These are phyloP conservation scores for Multifurca ochricompacta DNA, from an alignment of 768 basidiomycete genomes.

Conservation along the genomic window DNA sequence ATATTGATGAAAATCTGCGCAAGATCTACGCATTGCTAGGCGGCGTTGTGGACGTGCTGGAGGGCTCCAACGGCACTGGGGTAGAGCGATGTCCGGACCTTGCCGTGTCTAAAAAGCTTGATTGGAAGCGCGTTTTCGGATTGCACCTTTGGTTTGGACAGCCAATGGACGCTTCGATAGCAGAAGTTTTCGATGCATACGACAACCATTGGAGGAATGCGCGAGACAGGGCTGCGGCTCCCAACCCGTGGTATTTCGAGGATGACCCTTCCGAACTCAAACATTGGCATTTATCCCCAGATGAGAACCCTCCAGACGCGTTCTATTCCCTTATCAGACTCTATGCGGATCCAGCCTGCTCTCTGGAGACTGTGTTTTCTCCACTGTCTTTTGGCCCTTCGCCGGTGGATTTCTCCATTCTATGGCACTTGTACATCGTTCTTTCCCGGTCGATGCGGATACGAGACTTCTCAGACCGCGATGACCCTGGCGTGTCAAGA, in stretches of 20 bases:
- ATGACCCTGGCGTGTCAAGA: constrained; percentile 34
- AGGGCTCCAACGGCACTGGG: constrained; percentile 45
- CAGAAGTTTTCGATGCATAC: constrained; percentile 61
- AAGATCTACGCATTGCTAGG: constrained; percentile 80
- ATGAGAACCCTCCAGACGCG: constrained; percentile 53
- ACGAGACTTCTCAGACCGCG: constrained; percentile 84
- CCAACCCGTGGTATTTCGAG: constrained; percentile 53
- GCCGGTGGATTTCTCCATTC: constrained; percentile 71
- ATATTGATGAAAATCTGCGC: constrained; percentile 59
- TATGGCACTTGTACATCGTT: constrained; percentile 91
- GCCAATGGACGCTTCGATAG: constrained; percentile 60
- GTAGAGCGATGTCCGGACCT: constrained; percentile 48
- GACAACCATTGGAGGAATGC: constrained; percentile 35
- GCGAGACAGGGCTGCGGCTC: constrained; percentile 39
- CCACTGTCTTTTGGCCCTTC: constrained; percentile 70
- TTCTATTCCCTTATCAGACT: constrained; percentile 78
- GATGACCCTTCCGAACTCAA: constrained; percentile 20
- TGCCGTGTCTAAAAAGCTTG: constrained; percentile 61
- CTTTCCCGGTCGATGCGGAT: constrained; percentile 75
- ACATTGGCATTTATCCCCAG: constrained; percentile 37
- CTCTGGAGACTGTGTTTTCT: constrained; percentile 57
- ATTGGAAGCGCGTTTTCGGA: constrained; percentile 94
- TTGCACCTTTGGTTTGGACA: constrained; percentile 85
- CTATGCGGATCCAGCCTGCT: constrained; percentile 62
- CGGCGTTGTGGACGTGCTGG: constrained; percentile 59